Conservation (phyloP, 768 basidiomycete species). For the Amanita molliuscula region DNA sequence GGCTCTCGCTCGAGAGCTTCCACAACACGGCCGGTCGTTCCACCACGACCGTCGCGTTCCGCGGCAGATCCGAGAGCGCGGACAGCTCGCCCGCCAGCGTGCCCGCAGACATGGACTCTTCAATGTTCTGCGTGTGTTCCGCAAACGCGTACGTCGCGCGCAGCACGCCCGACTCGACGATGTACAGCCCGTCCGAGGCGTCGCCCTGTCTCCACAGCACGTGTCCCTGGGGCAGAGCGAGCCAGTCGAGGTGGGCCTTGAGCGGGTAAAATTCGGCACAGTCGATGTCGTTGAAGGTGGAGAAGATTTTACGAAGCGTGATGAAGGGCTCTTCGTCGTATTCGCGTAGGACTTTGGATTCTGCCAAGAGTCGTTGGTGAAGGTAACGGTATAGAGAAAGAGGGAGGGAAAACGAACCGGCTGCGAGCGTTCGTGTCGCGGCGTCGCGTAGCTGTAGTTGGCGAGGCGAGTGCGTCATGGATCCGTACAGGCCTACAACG, state of each 20-base stretch:
- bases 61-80: slow-evolving; percentile 62
- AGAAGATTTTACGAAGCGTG: slow-evolving; percentile 73
- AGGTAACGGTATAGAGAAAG: not conserved
- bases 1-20: slow-evolving; percentile 53
- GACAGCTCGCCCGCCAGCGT: slow-evolving; percentile 89
- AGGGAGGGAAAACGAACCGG: slow-evolving; percentile 27
- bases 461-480: slow-evolving; percentile 54
- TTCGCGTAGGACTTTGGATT: slow-evolving; percentile 8
- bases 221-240: slow-evolving; percentile 42
- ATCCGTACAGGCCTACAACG: slow-evolving; percentile 23
- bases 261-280: slow-evolving; percentile 49
- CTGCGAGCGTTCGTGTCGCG: slow-evolving; percentile 60
- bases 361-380: not conserved
- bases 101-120: slow-evolving; percentile 91
- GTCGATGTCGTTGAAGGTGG: slow-evolving; percentile 54
- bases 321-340: slow-evolving; percentile 51
- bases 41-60: slow-evolving; percentile 81
- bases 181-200: slow-evolving; percentile 70
- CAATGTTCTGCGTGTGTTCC: slow-evolving; percentile 52
- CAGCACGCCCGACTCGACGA: slow-evolving; percentile 82
- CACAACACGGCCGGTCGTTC: slow-evolving; percentile 73
- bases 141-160: slow-evolving; percentile 77
- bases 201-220: slow-evolving; percentile 77
- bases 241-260: slow-evolving; percentile 58
- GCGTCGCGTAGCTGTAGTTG: slow-evolving; percentile 58